These are phyloP conservation scores for Huntiella abstrusa DNA, from an alignment of 2,329 filamentous ascomycete species.

Conservation along the genomic window DNA sequence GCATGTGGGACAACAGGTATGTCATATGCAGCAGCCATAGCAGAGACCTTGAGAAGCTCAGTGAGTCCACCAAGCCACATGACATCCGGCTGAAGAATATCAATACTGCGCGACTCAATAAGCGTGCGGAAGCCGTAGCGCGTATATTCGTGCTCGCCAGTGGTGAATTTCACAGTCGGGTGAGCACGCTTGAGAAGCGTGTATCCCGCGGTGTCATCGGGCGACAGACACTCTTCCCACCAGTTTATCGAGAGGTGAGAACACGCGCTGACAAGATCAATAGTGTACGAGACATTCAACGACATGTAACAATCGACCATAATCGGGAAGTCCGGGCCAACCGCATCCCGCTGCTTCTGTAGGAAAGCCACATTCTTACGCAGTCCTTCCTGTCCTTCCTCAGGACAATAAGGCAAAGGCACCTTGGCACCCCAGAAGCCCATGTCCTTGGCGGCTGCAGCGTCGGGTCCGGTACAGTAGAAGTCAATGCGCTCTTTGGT, in stretches of 20 bases:
- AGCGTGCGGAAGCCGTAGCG: conserved; percentile 89
- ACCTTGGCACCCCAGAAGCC: conserved; percentile 88
- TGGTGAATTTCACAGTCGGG: conserved; percentile 82
- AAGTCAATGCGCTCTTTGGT: conserved; percentile 70
- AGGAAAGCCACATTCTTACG: conserved; percentile 83
- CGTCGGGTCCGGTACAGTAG: conserved; percentile 86
- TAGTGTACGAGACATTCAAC: conserved; percentile 79
- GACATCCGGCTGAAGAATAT: conserved; percentile 88
- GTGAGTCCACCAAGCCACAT: conserved; percentile 96
- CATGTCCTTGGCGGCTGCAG: conserved; percentile 60
- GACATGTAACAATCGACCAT: conserved; percentile 98
- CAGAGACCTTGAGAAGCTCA: conserved; percentile 72
- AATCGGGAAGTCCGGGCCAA: conserved; percentile 78
- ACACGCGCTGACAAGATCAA: conserved; percentile 71
- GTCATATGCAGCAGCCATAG: conserved; percentile 82
- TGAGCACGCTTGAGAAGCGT: conserved; percentile 79
- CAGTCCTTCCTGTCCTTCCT: conserved; percentile 65
- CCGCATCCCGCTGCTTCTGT: conserved; percentile 61
- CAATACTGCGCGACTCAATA: conserved; percentile 75
- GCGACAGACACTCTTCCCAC: conserved; percentile 89
- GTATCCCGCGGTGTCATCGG: conserved; percentile 84
- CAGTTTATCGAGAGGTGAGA: conserved; percentile 79
- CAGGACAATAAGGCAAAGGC: conserved; percentile 72
- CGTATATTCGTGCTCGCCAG: conserved; percentile 89
- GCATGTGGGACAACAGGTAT: conserved; percentile 91